Conservation (phyloP, 495 filamentous ascomycete species). For the Podospora pseudoanserina region DNA sequence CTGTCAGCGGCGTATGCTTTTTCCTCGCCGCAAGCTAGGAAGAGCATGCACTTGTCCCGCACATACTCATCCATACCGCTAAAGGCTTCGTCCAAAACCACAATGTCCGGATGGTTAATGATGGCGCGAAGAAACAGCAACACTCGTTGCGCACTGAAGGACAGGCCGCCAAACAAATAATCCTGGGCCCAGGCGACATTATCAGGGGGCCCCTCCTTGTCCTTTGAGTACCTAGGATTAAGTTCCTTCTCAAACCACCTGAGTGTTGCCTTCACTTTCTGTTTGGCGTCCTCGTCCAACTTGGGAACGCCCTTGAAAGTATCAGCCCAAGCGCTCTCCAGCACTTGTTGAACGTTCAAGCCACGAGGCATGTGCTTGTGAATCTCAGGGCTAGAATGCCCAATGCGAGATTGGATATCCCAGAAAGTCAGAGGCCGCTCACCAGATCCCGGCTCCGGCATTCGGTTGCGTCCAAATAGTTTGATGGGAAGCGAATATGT, state of each 20-base stretch:
- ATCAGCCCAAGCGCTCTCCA: slow-evolving; percentile 86
- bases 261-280: slow-evolving; percentile 61
- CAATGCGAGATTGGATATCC: slow-evolving; percentile 84
- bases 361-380: slow-evolving; percentile 85
- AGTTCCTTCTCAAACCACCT: slow-evolving; percentile 73
- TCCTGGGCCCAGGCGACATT: slow-evolving; percentile 64
- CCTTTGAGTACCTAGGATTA: slow-evolving; percentile 42
- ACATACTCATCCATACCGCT: slow-evolving; percentile 80
- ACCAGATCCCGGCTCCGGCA: slow-evolving; percentile 63
- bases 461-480: slow-evolving; percentile 75
- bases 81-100: slow-evolving; percentile 91
- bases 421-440: slow-evolving; percentile 78
- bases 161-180: slow-evolving; percentile 66
- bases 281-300: slow-evolving; percentile 51
- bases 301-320: slow-evolving; percentile 70
- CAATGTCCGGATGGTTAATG: slow-evolving; percentile 76
- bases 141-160: slow-evolving; percentile 75
- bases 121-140: slow-evolving; percentile 81
- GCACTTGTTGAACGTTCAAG: slow-evolving; percentile 66
- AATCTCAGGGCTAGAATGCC: slow-evolving; percentile 89
- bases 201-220: not conserved
- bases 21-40: slow-evolving; percentile 62
- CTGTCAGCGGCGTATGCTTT: slow-evolving; percentile 36
- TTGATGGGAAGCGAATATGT: slow-evolving; percentile 83
- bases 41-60: slow-evolving; percentile 77